phyloP scores from a whole-genome alignment of 352 stramenopile species.

The Pythium grandisporangium region DNA sequence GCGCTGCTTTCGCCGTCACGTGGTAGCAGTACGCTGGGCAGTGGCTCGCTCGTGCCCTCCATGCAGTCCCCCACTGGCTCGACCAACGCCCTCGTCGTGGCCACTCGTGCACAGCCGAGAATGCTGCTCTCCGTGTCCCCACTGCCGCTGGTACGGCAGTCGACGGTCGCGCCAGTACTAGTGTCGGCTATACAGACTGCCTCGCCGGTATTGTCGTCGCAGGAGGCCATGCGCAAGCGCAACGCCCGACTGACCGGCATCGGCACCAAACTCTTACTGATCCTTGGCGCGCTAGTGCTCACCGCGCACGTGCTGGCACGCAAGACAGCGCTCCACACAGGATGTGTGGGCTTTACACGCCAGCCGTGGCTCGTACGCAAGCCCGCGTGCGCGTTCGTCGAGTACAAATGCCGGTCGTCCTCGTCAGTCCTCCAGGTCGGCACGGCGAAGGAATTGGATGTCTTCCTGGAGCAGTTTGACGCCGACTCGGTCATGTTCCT shows the following conservation, averaged over 20 bases:
- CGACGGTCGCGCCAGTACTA: too few species aligned
- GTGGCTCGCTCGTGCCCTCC: neutral
- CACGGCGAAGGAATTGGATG: conserved; percentile 2
- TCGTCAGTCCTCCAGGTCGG: too few species aligned
- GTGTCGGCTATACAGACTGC: too few species aligned
- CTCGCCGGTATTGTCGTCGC: too few species aligned
- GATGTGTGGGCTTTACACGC: conserved; percentile 22
- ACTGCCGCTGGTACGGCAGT: neutral
- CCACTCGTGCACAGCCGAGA: neutral
- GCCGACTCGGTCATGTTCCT: conserved; percentile 4
- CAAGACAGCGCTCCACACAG: conserved; percentile 7
- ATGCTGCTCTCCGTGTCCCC: neutral
- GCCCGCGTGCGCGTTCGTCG: conserved; percentile 27
- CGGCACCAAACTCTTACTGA: neutral
- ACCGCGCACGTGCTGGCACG: conserved; percentile 1
- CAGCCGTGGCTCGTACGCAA: conserved; percentile 22
- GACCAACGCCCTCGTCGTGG: neutral
- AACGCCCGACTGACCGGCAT: neutral
- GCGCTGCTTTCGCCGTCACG: conserved; percentile 1
- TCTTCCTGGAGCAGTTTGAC: conserved; percentile 1
- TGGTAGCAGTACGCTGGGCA: neutral
- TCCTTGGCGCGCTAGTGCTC: conserved; percentile 17
- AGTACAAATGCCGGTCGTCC: conserved; percentile 26
- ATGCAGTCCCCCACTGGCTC: neutral
- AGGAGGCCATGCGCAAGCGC: neutral